Conservation (phyloP, 1,284 basidiomycete genomes). For the Gomphus sp. region DNA sequence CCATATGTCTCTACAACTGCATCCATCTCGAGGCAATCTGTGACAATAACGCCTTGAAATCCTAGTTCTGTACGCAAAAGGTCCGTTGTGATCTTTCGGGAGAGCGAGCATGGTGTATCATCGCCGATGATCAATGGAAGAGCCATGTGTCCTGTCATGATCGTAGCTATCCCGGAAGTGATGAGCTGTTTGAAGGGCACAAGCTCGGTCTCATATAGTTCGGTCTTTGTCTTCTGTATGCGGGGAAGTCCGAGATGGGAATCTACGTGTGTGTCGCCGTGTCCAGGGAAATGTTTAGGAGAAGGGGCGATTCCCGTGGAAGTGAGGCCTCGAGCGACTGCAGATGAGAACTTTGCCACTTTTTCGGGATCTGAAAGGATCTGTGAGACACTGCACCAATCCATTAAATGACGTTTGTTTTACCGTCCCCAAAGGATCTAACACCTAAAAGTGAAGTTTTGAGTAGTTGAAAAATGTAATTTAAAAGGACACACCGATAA, state of each 20-base stretch:
- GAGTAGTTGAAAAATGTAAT: background rate
- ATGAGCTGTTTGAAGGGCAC: slow-evolving; percentile 47
- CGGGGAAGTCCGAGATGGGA: slow-evolving; percentile 58
- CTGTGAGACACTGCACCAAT: background rate
- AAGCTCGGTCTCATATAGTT: slow-evolving; percentile 40
- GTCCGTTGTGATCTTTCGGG: slow-evolving; percentile 39
- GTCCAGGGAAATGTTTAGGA: slow-evolving; percentile 64
- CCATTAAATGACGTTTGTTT: slow-evolving; percentile 7
- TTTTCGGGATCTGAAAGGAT: slow-evolving; percentile 35
- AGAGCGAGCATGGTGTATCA: slow-evolving; percentile 49
- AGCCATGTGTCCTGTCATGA: slow-evolving; percentile 69
- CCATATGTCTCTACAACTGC: slow-evolving; percentile 39
- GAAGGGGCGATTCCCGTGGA: slow-evolving; percentile 44
- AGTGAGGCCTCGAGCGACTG: slow-evolving; percentile 39
- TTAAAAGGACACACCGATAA: slow-evolving; percentile 42
- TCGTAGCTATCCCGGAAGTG: slow-evolving; percentile 32
- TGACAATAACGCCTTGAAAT: slow-evolving; percentile 50
- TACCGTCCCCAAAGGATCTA: slow-evolving; percentile 60
- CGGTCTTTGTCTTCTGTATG: slow-evolving; percentile 38
- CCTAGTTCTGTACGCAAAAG: slow-evolving; percentile 39
- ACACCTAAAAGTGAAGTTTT: slow-evolving; percentile 33
- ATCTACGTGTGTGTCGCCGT: slow-evolving; percentile 63
- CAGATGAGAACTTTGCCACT: slow-evolving; percentile 38
- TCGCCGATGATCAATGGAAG: slow-evolving; percentile 45
- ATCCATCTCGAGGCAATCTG: slow-evolving; percentile 66